Evolutionary conservation across 306 rosid species (phyloP), one percentile per base, ranked within the genome.

Genomic region (Vachellia collinsii): DNA sequence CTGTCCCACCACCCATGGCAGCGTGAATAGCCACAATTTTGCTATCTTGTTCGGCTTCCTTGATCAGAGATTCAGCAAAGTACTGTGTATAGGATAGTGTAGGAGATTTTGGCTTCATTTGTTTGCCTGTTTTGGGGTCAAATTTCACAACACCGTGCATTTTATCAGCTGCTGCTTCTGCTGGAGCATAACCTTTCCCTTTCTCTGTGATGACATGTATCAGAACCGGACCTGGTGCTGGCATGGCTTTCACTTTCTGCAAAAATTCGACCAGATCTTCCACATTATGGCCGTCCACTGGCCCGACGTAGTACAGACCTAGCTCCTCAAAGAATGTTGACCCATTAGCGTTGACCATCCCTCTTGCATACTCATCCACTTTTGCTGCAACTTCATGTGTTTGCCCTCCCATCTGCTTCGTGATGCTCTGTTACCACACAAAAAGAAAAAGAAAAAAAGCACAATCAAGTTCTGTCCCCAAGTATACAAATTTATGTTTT

Each of bases 101-200:
- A 4, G 90, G 4, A 46, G 91, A 73, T 84, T 89, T 89, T 70
- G 85, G 0, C 81, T 93, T 91, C 53, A 87, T 89, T 75, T 93
- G 96, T 79, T 78, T 46, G 61, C 97, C 94, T 7, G 96, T 87
- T 84, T 39, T 72, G 11, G 96, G 91, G 47, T 89, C 94, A 80
- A 91, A 93, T 86, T 89, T 87, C 51, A 83, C 92, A 64, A 93
- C 92, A 64, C 97, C 93, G 72, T 91, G 94, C 97, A 93, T 90
- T 87, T 84, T 93, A 68, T 90, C 93, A 29, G 86, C 82, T 10
- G 98, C 97, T 46, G 85, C 92, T 85, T 91, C 94, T 25, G 97
- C 98, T n/a, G 94, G 98, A 42, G 97, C 84, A 74, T 93, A 93
- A 41, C 97, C 97, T 82, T 91, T 91, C 70, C 98, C 98, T 82